These are phyloP conservation scores for Euphorbia tirucalli DNA, from an alignment of 345 rosid genomes.

Conservation along the genomic window DNA sequence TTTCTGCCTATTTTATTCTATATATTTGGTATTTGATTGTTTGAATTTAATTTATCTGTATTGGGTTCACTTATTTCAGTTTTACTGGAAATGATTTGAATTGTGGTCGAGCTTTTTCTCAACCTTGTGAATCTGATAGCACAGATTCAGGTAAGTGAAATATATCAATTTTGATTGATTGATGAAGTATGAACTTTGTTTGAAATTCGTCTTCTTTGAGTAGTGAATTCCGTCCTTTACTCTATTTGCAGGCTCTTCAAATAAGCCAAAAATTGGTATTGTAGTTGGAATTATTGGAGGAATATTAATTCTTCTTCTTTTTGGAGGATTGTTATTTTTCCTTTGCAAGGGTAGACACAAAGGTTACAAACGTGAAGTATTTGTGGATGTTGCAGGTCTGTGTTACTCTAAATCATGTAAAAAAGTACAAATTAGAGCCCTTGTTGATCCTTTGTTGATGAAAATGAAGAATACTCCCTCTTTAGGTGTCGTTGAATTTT, in stretches of 20 bases:
- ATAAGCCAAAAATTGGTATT: slow-evolving; percentile 60
- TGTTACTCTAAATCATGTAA: slow-evolving; percentile 8
- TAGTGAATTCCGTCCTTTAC: slow-evolving; percentile 8
- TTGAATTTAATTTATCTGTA: slow-evolving; percentile 13
- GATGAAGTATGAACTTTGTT: neutral
- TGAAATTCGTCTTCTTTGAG: neutral
- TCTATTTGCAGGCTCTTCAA: slow-evolving; percentile 49
- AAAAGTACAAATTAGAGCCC: neutral
- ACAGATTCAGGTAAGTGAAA: slow-evolving; percentile 51
- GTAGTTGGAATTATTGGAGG: slow-evolving; percentile 73
- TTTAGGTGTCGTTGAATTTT: neutral
- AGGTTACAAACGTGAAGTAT: slow-evolving; percentile 70
- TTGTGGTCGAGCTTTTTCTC: slow-evolving; percentile 48
- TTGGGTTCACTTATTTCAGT: slow-evolving; percentile 45
- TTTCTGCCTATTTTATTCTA: neutral
- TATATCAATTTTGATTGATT: slow-evolving; percentile 10
- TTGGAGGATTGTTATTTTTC: slow-evolving; percentile 50
- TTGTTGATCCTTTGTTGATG: neutral
- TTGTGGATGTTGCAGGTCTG: slow-evolving; percentile 93
- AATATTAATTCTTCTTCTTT: slow-evolving; percentile 44
- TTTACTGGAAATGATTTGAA: slow-evolving; percentile 66
- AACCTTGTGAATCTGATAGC: slow-evolving; percentile 53
- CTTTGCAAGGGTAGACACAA: slow-evolving; percentile 58
- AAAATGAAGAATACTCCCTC: neutral
- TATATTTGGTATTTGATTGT: neutral